Evolutionary conservation across 148 eudicot species (phyloP), one percentile per base, ranked within the genome.

Genomic region (Vaccinium vitisidaea): DNA sequence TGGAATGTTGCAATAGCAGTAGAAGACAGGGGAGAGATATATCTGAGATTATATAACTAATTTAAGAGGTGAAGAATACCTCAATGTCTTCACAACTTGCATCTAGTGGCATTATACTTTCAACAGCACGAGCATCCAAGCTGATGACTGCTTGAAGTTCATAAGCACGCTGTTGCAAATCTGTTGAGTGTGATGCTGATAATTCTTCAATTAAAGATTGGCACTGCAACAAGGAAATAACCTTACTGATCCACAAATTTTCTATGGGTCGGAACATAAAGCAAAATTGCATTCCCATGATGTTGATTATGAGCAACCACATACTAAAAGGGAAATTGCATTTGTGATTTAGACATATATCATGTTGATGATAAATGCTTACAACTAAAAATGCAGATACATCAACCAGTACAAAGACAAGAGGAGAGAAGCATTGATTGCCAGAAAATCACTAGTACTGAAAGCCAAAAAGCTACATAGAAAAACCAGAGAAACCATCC

Each of bases 101-200:
- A 90, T 97, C 98, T 75, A 89, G 86, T 52, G 99, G 99, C 90
- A 97, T 89, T 84, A 95, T 86, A 84, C 87, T 92, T 86, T 87
- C 96, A 87, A 91, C 85, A 80, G 92, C 87, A 81, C 86, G 92
- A 83, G 92, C 84, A 91, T 97, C 96, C 82, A 97, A 86, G 80
- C 90, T 81, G 67, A 91, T 55, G 77, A 95, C 88, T 84, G 96
- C 92, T 89, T 94, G 98, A 82, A 95, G 93, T 88, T 97, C 99
- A 91, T 97, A 97, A 77, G 98, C 96, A 80, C 99, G 98, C 89
- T 97, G 99, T 91, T 97, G 99, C 84, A 97, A 87, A 91, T 97
- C 99, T 82, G 99, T 94, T 83, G 99, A 97, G 88, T 94, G 93
- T 67, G 98, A 97, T 81, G 98, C 99, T 81, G 90, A 94, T 80